phyloP scores from a whole-genome alignment of 805 yeast genomes.

The Lipomyces japonicus region DNA sequence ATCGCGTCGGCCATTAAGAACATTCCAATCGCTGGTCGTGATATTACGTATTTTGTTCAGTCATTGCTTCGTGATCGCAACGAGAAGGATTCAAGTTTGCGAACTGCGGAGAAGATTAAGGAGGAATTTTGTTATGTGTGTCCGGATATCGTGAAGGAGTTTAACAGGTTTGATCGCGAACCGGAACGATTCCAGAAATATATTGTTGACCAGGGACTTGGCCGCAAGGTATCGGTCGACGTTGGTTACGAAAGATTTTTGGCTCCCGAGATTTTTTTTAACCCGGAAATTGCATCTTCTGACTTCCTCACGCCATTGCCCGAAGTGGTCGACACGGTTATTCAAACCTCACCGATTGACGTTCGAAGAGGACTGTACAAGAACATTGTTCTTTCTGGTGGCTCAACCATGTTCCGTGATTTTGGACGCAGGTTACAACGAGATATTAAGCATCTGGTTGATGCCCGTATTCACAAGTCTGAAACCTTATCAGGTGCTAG shows the following conservation, averaged over 20 bases:
- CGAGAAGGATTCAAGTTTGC: slow-evolving; percentile 86
- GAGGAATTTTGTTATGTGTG: slow-evolving; percentile 96
- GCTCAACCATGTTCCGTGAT: slow-evolving; percentile 97
- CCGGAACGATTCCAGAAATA: slow-evolving; percentile 92
- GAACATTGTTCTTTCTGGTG: slow-evolving; percentile 94
- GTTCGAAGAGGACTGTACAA: slow-evolving; percentile 94
- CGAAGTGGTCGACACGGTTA: slow-evolving; percentile 89
- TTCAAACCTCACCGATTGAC: slow-evolving; percentile 94
- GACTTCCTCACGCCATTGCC: slow-evolving; percentile 96
- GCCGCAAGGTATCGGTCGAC: slow-evolving; percentile 67
- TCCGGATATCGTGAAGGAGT: slow-evolving; percentile 96
- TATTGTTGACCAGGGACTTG: slow-evolving; percentile 71
- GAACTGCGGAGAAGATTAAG: slow-evolving; percentile 95
- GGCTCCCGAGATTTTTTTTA: slow-evolving; percentile 99
- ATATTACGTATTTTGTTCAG: slow-evolving; percentile 91
- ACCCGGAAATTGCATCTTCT: slow-evolving; percentile 93
- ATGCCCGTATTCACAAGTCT: slow-evolving; percentile 77
- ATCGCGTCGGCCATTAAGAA: slow-evolving; percentile 96
- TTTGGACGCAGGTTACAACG: slow-evolving; percentile 97
- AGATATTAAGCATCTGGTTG: slow-evolving; percentile 82
- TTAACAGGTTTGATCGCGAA: slow-evolving; percentile 88
- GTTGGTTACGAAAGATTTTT: slow-evolving; percentile 96
- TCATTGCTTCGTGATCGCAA: slow-evolving; percentile 93
- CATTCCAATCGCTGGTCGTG: slow-evolving; percentile 98
- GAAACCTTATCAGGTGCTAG: slow-evolving; percentile 69